A percentile compares a stretch with the other conserved stretches of the same genome.
Conservation (phyloP, 2,329 filamentous ascomycete genomes). For the Knufia petricola region DNA sequence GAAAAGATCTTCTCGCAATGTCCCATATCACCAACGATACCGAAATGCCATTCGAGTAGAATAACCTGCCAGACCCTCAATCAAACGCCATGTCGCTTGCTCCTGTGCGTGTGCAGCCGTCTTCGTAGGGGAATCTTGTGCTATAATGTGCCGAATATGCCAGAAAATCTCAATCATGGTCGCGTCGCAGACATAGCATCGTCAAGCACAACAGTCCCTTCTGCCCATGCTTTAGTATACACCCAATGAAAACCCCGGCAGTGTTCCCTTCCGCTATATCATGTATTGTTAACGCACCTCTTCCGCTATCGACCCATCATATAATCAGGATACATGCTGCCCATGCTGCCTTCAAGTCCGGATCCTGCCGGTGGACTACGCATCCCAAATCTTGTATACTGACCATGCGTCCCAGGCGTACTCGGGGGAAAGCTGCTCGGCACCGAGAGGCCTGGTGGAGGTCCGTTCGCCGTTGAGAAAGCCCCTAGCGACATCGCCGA, state of each 20-base stretch:
- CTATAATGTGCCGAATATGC: background rate
- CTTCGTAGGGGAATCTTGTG: background rate
- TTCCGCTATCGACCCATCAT: slow-evolving; percentile 37
- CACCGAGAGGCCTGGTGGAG: slow-evolving; percentile 68
- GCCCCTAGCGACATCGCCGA: slow-evolving; percentile 45
- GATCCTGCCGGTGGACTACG: slow-evolving; percentile 25
- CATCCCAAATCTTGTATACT: slow-evolving; percentile 13
- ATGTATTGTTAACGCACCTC: too few species aligned
- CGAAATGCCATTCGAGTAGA: background rate
- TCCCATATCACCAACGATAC: background rate
- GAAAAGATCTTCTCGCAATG: too few species aligned
- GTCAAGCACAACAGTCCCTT: background rate
- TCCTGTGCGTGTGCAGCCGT: background rate
- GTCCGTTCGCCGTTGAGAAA: slow-evolving; percentile 61
- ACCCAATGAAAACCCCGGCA: background rate
- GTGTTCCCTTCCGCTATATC: too few species aligned
- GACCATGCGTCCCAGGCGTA: slow-evolving; percentile 24
- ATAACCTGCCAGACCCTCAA: background rate
- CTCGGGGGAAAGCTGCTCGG: slow-evolving; percentile 55
- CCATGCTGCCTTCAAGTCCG: slow-evolving; percentile 24
- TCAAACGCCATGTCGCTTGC: background rate
- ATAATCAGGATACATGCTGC: slow-evolving; percentile 36
- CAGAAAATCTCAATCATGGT: background rate
- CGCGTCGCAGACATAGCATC: slow-evolving; percentile 2
- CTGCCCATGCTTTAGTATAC: background rate